Evolutionary conservation across 1,284 basidiomycete species (phyloP), one percentile per base, ranked within the genome.

Genomic region (Schizophyllum amplum): DNA sequence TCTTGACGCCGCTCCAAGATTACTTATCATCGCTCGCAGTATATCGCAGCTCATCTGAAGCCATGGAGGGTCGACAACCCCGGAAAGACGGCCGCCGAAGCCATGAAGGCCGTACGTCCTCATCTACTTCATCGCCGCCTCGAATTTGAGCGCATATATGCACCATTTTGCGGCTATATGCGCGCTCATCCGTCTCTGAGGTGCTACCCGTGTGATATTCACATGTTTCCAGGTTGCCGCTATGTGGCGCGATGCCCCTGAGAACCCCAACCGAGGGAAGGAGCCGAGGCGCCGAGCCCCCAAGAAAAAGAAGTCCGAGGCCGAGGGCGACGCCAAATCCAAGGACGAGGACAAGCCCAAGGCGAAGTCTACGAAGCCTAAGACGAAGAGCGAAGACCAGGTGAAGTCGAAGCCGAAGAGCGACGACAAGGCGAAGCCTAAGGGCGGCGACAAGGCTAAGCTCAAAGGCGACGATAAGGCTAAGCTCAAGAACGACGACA

Each of bases 241-340:
- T 0, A 56, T 79, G 58, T 84, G 82, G 82, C 74, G 69, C 52
- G 75, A 81, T 57, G 73, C 81, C 0, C 78, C 79, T 1, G 80
- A 83, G 62, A 83, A 84, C 63, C 81, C 82, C 1, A 83, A 81
- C 59, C 75, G 79, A 42, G 82, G 81, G 13, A 72, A 80, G 58
- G 74, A 72, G 20, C 65, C 72, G 47, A 77, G 74, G 55, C 64
- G n/a, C n/a, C n/a, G n/a, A n/a, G n/a, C n/a, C n/a, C n/a, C n/a
- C n/a, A n/a, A n/a, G n/a, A n/a, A 75, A 25, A 78, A 75, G 55
- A 68, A 62, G 11, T 69, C 67, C 52, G 17, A 42, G 33, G 33
- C 33, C 17, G 66, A 66, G n/a, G 61, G 65, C 51, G 52, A 62
- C 52, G n/a, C n/a, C n/a, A n/a, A n/a, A n/a, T n/a, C n/a, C n/a